Percentiles rank a stretch among this genome's conserved stretches.
Evolutionary conservation across 1,139 yeast genomes (phyloP).

Genomic region (Zygosaccharomyces pseudobailii): DNA sequence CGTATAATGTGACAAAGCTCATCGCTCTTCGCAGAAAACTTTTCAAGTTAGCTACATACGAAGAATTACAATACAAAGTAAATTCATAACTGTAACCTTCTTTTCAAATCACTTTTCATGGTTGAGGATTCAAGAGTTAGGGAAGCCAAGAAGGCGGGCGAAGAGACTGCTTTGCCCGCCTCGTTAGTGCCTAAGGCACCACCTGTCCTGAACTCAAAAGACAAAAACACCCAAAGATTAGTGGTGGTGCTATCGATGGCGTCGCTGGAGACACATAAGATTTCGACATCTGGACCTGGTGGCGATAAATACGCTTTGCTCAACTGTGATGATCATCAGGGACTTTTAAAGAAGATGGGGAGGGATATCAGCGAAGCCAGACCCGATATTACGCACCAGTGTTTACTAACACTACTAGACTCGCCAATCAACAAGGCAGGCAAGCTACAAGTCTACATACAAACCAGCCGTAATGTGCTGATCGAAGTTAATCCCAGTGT

Average conservation of each 20-base stretch:
- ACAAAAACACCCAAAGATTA: slow-evolving; percentile 75
- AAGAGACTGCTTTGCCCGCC: slow-evolving; percentile 50
- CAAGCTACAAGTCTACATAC: slow-evolving; percentile 89
- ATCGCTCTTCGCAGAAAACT: slow-evolving; percentile 7
- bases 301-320: slow-evolving; percentile 90
- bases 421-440: slow-evolving; percentile 98
- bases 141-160: slow-evolving; percentile 37
- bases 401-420: slow-evolving; percentile 85
- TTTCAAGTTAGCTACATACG: slow-evolving; percentile 1
- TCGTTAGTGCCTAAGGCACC: slow-evolving; percentile 85
- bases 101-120: slow-evolving; percentile 26
- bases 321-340: slow-evolving; percentile 98
- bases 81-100: neutral
- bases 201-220: slow-evolving; percentile 70
- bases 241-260: slow-evolving; percentile 94
- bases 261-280: slow-evolving; percentile 89
- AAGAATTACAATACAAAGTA: neutral
- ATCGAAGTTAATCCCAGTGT: slow-evolving; percentile 95
- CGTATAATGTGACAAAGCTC: slow-evolving; percentile 2
- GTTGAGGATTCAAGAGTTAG: slow-evolving; percentile 44
- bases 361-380: slow-evolving; percentile 97
- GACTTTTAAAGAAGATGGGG: slow-evolving; percentile 89
- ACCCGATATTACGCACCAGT: slow-evolving; percentile 96
- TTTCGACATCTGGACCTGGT: slow-evolving; percentile 67
- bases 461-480: slow-evolving; percentile 89